phyloP scores from a whole-genome alignment of 2,329 filamentous ascomycete genomes.

The Scolecobasidium constrictum region DNA sequence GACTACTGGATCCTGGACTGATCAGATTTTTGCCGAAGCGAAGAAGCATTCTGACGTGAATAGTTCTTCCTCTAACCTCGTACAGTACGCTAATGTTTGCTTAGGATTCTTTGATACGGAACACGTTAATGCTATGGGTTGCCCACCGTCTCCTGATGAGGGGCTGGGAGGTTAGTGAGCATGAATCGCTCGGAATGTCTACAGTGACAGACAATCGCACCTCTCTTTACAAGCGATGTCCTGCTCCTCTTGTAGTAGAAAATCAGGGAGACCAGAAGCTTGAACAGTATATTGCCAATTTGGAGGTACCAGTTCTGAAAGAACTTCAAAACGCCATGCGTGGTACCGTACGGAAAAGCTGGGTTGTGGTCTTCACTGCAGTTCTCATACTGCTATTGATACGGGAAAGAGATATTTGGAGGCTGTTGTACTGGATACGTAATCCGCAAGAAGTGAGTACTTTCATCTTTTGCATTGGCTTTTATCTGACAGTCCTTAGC shows the following conservation, averaged over 20 bases:
- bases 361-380: conserved; percentile 4
- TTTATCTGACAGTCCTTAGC: conserved; percentile 5
- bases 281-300: conserved; percentile 4
- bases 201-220: conserved; percentile 3
- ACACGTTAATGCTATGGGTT: conserved; percentile 6
- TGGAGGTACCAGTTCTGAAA: conserved; percentile 2
- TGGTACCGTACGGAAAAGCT: conserved; percentile 2
- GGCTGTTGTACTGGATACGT: conserved; percentile 7
- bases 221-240: neutral
- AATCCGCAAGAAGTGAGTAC: conserved; percentile 2
- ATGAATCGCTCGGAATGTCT: conserved; percentile 4
- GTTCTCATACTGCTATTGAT: conserved; percentile 5
- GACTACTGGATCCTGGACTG: conserved; percentile 1
- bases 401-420: conserved; percentile 6
- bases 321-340: conserved; percentile 8
- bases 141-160: conserved; percentile 4
- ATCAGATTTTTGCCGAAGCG: conserved; percentile 4
- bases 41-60: conserved; percentile 6
- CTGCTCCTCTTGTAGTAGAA: conserved; percentile 3
- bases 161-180: conserved; percentile 6
- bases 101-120: conserved; percentile 6
- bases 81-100: conserved; percentile 3
- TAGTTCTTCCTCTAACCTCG: neutral
- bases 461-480: neutral
- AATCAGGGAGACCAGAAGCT: conserved; percentile 3